Percentiles rank a stretch among this genome's conserved stretches.
These are phyloP conservation scores for Tuber borchii DNA, from an alignment of 495 filamentous ascomycete genomes.

Conservation along the genomic window DNA sequence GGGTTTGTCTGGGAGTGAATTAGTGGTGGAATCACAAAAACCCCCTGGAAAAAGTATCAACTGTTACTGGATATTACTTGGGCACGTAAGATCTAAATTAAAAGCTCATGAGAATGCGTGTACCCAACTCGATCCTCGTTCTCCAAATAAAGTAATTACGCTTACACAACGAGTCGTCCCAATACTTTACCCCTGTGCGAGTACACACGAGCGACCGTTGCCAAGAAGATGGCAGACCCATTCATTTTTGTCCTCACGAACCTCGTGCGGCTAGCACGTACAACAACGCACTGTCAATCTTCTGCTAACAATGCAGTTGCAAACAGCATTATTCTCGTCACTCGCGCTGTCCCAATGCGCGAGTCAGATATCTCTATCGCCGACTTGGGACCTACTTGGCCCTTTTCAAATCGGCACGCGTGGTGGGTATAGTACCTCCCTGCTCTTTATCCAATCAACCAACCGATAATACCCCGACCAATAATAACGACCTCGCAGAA, in stretches of 20 bases:
- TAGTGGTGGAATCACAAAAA: too few species aligned
- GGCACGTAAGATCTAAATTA: too few species aligned
- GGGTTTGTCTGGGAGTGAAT: too few species aligned
- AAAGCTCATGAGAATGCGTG: too few species aligned
- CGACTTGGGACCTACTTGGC: constrained; percentile 52
- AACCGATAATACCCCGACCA: neutral
- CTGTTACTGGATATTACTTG: too few species aligned
- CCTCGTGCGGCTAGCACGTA: neutral
- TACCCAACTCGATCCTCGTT: too few species aligned
- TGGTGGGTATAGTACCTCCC: constrained; percentile 44
- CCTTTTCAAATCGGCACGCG: constrained; percentile 58
- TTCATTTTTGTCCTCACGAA: neutral
- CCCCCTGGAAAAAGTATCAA: too few species aligned
- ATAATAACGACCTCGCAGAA: constrained; percentile 43
- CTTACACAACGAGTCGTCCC: too few species aligned
- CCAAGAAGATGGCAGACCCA: neutral
- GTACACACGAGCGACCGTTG: neutral
- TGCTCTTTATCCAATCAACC: neutral
- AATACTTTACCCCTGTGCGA: too few species aligned
- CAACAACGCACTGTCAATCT: neutral
- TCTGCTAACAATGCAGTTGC: constrained; percentile 15
- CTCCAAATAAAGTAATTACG: too few species aligned
- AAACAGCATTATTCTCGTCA: constrained; percentile 13
- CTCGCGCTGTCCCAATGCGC: constrained; percentile 12
- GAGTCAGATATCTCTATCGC: constrained; percentile 32